Percentiles rank a stretch among this genome's conserved stretches.
Evolutionary conservation across 768 basidiomycete genomes (phyloP).

Genomic region (Collybia sp.): DNA sequence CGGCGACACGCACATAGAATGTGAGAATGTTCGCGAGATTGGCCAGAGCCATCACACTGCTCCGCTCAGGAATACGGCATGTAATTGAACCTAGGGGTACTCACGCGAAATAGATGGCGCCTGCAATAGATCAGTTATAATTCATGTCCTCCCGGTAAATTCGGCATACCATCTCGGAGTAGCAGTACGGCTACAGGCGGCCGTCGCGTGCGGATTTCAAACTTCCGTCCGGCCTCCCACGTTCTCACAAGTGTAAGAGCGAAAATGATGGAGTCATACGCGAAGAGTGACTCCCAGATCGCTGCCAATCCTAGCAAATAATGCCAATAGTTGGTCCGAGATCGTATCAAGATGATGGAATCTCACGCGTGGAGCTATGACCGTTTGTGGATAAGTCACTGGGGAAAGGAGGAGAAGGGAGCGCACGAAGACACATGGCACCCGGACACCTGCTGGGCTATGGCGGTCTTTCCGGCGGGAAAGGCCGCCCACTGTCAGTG

Average conservation of each 20-base stretch:
- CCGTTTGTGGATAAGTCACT: neutral
- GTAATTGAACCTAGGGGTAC: constrained; percentile 7
- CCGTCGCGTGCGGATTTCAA: constrained; percentile 14
- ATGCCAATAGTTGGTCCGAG: neutral
- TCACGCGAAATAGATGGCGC: constrained; percentile 54
- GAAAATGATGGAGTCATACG: constrained; percentile 45
- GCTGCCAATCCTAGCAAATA: constrained; percentile 24
- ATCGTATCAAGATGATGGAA: neutral
- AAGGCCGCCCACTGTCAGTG: constrained; percentile 35
- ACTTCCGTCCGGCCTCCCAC: constrained; percentile 25
- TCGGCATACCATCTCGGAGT: constrained; percentile 42
- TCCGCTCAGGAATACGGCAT: neutral
- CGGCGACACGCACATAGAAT: neutral
- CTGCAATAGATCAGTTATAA: constrained; percentile 18
- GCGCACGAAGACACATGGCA: constrained; percentile 33
- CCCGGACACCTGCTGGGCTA: constrained; percentile 18
- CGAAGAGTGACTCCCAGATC: constrained; percentile 48
- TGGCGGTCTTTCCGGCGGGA: constrained; percentile 29
- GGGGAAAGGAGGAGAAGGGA: neutral
- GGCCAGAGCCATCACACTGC: constrained; percentile 46
- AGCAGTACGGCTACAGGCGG: constrained; percentile 38
- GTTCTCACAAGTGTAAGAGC: constrained; percentile 42
- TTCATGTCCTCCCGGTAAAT: neutral
- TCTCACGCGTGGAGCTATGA: constrained; percentile 13
- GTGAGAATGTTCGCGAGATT: constrained; percentile 44